Percentiles rank a stretch among this genome's conserved stretches.
Evolutionary conservation across 2,329 filamentous ascomycete genomes (phyloP).

Genomic region (Aphanocladium album): DNA sequence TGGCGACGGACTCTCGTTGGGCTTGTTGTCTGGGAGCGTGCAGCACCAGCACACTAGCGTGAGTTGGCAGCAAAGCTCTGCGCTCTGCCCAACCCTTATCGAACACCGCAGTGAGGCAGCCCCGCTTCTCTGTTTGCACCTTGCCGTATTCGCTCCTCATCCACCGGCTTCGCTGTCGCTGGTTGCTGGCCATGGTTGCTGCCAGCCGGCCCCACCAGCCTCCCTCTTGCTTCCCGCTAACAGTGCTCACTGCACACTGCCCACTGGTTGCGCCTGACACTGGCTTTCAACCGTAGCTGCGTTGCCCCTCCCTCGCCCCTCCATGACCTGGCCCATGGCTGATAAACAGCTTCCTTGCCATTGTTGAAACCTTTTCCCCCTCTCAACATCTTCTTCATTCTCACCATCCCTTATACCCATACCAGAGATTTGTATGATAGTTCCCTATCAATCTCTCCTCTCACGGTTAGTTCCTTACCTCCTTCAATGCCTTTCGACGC

Average conservation of each 20-base stretch:
- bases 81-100: neutral
- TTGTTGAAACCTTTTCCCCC: slow-evolving; percentile 9
- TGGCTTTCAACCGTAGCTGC: neutral
- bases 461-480: neutral
- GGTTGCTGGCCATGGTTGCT: neutral
- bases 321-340: neutral
- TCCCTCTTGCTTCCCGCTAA: neutral
- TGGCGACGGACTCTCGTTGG: neutral
- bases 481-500: neutral
- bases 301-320: slow-evolving; percentile 12
- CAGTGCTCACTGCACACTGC: neutral
- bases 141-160: neutral
- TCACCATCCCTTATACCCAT: slow-evolving; percentile 1
- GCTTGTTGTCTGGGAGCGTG: neutral
- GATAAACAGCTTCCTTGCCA: slow-evolving; percentile 11
- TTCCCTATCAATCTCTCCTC: slow-evolving; percentile 1
- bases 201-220: neutral
- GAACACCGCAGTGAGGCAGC: neutral
- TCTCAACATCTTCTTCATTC: slow-evolving; percentile 10
- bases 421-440: neutral
- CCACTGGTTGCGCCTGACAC: neutral
- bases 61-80: neutral
- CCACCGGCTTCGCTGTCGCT: neutral
- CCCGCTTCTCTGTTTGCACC: neutral
- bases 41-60: no score